A percentile compares a stretch with the other conserved stretches of the same genome.
Conservation (phyloP, 1,284 basidiomycete genomes). For the Bjerkandera adusta region DNA sequence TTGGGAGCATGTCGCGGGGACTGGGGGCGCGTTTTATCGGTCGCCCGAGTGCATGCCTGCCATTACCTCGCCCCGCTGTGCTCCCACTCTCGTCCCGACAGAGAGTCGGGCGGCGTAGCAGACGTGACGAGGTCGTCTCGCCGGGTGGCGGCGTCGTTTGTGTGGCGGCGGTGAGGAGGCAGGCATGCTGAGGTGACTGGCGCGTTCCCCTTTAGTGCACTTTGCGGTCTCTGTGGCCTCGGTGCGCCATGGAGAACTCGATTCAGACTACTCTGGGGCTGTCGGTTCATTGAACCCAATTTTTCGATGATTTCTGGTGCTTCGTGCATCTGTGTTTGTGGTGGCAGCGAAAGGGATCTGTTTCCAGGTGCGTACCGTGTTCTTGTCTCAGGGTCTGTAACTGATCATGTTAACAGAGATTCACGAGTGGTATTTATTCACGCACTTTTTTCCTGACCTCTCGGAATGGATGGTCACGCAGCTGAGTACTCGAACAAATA, state of each 20-base stretch:
- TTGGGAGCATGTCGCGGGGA: background rate
- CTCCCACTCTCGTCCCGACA: no score
- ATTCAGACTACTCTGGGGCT: background rate
- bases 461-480: no score
- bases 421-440: background rate
- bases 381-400: background rate
- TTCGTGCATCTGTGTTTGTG: background rate
- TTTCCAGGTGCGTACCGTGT: background rate
- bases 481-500: background rate
- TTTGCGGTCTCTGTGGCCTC: background rate
- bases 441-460: no score
- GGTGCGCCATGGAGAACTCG: background rate
- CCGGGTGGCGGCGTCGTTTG: background rate
- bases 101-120: background rate
- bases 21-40: background rate
- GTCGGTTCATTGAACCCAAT: conserved; percentile 3
- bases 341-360: background rate
- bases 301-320: conserved; percentile 2
- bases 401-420: background rate
- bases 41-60: no score
- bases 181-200: background rate
- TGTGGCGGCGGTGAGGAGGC: no score
- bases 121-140: background rate
- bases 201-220: background rate
- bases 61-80: no score